Percentiles rank a stretch among this genome's conserved stretches.
phyloP scores from a whole-genome alignment of 1,139 yeast species.

The Yamadazyma oceani region DNA sequence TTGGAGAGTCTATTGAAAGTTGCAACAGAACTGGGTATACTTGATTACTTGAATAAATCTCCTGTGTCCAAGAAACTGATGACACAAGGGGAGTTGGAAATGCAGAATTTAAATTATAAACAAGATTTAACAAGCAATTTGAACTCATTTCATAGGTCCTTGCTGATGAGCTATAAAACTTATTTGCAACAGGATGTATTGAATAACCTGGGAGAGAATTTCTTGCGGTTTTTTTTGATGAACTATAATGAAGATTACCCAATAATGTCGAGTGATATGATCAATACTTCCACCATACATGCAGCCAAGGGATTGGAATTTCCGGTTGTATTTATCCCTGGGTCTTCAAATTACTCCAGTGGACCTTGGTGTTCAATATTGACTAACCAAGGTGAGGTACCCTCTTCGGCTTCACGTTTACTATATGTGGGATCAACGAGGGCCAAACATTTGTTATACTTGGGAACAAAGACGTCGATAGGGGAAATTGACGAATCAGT shows the following conservation, averaged over 20 bases:
- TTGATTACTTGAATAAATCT: conserved; percentile 24
- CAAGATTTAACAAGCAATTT: conserved; percentile 20
- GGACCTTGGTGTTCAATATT: conserved; percentile 21
- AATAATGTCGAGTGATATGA: conserved; percentile 24
- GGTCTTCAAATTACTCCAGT: conserved; percentile 21
- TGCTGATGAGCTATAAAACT: conserved; percentile 21
- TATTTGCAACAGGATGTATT: conserved; percentile 14
- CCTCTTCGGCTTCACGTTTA: conserved; percentile 30
- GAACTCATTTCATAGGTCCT: conserved; percentile 27
- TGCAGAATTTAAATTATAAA: conserved; percentile 11
- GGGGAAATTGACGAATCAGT: conserved; percentile 11
- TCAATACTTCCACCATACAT: conserved; percentile 65
- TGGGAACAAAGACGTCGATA: conserved; percentile 16
- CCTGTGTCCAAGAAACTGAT: background rate
- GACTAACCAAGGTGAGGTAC: conserved; percentile 4
- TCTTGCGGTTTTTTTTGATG: conserved; percentile 40
- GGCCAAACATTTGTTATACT: conserved; percentile 54
- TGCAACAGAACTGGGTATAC: conserved; percentile 21
- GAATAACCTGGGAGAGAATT: conserved; percentile 19
- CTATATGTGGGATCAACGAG: conserved; percentile 68
- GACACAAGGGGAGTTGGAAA: conserved; percentile 5
- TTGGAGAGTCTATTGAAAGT: conserved; percentile 23
- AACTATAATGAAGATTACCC: conserved; percentile 48
- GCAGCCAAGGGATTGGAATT: conserved; percentile 72
- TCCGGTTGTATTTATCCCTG: conserved; percentile 62